Base-by-base conservation (phyloP, 2,329 filamentous ascomycete species). In the Colletotrichum magnum region DNA sequence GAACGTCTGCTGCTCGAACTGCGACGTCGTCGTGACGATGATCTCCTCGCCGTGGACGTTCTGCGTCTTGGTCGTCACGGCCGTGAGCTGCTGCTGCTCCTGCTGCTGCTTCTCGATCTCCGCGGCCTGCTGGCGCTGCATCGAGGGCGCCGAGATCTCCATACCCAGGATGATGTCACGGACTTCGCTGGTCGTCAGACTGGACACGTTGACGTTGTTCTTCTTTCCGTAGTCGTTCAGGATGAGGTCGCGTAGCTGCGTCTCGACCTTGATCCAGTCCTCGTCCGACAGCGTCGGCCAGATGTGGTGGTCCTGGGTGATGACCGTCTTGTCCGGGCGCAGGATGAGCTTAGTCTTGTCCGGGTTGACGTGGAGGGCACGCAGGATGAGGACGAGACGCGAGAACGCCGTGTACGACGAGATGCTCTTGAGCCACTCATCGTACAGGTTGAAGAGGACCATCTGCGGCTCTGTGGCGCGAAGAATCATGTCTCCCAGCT, bases 221-320 rank as follows among this genome's bases (percentile, higher is more conserved):
- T 99, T 99, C 89, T 98, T 99, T 78, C 96, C 96, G 79, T 99
- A 99, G 79, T 99, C 96, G 74, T 98, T 98, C 74, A 99, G 79
- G 76, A 99, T 99, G 73, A 99, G 85, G 85, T 99, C 96, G 79
- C 96, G 92, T 50, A 99, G 86, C 78, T 97, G 94, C 53, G 94
- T 94, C 86, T 99, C 96, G n/a, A 99, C 94, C 89, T 98, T 98
- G 82, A 99, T 96, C 96, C 96, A 99, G 72, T 97, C 95, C 75
- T 99, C 96, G 73, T 99, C 96, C 0, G 93, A 92, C 64, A 99
- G 84, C 0, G 94, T 92, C 1, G 96, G 96, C 96, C 96, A 99
- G 78, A 99, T 99, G 80, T 99, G 96, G 83, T 99, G 96, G 77
- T 98, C 95, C 75, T 98, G 94, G 0, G 96, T 99, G 76, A 99